Evolutionary conservation across 768 basidiomycete species (phyloP).

Genomic region (Punctularia strigosozonata): DNA sequence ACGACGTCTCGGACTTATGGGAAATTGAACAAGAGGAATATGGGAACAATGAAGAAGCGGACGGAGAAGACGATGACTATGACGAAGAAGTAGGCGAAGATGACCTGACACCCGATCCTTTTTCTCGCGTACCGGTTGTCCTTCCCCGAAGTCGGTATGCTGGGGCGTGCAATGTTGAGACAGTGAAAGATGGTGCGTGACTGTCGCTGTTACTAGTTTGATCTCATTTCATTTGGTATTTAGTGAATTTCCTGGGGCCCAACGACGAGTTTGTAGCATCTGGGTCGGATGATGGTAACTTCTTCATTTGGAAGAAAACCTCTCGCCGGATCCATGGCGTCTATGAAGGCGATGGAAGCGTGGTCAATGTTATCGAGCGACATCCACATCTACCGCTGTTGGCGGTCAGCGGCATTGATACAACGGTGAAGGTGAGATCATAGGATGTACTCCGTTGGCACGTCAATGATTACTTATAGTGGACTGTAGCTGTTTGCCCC

Average conservation of each 20-base stretch:
- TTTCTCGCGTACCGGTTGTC: slow-evolving; percentile 36
- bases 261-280: slow-evolving; percentile 68
- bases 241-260: slow-evolving; percentile 80
- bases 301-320: slow-evolving; percentile 78
- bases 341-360: slow-evolving; percentile 69
- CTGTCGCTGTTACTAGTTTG: background rate
- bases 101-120: slow-evolving; percentile 2
- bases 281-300: slow-evolving; percentile 81
- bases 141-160: slow-evolving; percentile 50
- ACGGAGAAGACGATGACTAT: slow-evolving; percentile 17
- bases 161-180: slow-evolving; percentile 71
- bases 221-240: background rate
- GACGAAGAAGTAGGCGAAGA: slow-evolving; percentile 13
- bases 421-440: slow-evolving; percentile 60
- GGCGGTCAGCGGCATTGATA: slow-evolving; percentile 83
- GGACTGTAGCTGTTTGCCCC: slow-evolving; percentile 53
- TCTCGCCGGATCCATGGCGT: slow-evolving; percentile 57
- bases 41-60: background rate
- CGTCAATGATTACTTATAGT: slow-evolving; percentile 1
- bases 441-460: background rate
- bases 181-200: slow-evolving; percentile 74
- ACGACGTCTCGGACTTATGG: too few species aligned
- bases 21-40: too few species aligned
- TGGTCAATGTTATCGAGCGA: slow-evolving; percentile 82
- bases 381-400: slow-evolving; percentile 70